Conservation (phyloP, 2,329 filamentous ascomycete species). For the Fusarium hainanense region DNA sequence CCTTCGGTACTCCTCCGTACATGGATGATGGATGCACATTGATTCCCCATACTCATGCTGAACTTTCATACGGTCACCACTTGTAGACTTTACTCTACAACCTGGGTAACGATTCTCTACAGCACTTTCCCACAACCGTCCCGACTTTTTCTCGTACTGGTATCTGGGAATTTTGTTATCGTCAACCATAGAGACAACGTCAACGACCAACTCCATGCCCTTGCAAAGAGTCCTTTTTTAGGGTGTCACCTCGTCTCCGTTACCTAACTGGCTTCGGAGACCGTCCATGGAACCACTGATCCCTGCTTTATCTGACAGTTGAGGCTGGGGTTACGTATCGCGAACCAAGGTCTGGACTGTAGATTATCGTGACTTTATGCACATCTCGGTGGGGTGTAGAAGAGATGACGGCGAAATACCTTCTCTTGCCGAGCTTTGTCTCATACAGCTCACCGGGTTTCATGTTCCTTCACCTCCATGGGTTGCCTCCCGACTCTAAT, state of each 20-base stretch:
- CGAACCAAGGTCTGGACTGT: conserved; percentile 10
- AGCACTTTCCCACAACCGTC: conserved; percentile 15
- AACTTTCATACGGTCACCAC: conserved; percentile 37
- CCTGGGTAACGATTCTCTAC: conserved; percentile 10
- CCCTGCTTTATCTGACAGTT: conserved; percentile 28
- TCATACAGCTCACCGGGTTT: conserved; percentile 24
- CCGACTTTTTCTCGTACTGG: conserved; percentile 46
- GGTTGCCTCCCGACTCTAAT: conserved; percentile 37
- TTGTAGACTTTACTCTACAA: conserved; percentile 26
- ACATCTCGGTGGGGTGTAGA: conserved; percentile 7
- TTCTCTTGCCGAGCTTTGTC: conserved; percentile 24
- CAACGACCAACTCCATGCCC: background rate
- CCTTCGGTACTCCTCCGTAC: conserved; percentile 5
- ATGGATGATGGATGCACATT: conserved; percentile 9
- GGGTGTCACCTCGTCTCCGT: conserved; percentile 17
- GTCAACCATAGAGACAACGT: conserved; percentile 4
- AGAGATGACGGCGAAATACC: conserved; percentile 20
- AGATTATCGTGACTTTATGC: conserved; percentile 31
- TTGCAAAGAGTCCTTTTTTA: background rate
- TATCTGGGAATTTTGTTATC: background rate
- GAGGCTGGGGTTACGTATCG: conserved; percentile 21
- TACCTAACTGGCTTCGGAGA: conserved; percentile 22
- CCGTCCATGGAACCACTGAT: conserved; percentile 21
- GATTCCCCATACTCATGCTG: conserved; percentile 13
- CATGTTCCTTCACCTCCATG: conserved; percentile 7